phyloP scores from a whole-genome alignment of 164 flowering plant species.

The Kalanchoe fedtschenkoi region DNA sequence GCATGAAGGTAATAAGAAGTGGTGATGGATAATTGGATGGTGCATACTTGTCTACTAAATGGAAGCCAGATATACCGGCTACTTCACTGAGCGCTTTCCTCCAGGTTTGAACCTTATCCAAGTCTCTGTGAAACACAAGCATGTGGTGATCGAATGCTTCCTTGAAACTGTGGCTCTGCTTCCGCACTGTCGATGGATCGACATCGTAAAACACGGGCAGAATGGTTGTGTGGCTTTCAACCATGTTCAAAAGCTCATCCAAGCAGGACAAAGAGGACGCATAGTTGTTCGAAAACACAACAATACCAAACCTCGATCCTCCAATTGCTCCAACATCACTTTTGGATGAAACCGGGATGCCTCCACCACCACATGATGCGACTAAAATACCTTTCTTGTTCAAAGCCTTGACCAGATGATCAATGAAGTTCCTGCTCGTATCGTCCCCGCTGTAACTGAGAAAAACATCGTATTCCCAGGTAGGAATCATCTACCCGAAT shows the following conservation, averaged over 20 bases:
- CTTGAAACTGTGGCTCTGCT: conserved; percentile 14
- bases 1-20: no score
- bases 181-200: conserved; percentile 27
- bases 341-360: no score
- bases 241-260: conserved; percentile 24
- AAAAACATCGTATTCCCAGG: conserved; percentile 20
- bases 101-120: conserved; percentile 18
- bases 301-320: conserved; percentile 23
- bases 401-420: conserved; percentile 14
- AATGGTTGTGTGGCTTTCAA: conserved; percentile 11
- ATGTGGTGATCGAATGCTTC: conserved; percentile 12
- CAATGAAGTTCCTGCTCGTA: conserved; percentile 20
- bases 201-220: conserved; percentile 34
- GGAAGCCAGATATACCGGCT: conserved; percentile 22
- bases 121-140: conserved; percentile 3
- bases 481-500: no score
- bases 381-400: conserved; percentile 11
- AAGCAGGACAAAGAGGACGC: conserved; percentile 33
- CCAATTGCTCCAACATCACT: conserved; percentile 28
- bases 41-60: neutral
- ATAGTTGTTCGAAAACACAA: conserved; percentile 25
- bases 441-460: conserved; percentile 29
- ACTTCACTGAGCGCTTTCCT: conserved; percentile 22
- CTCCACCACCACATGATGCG: no score
- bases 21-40: no score